These are phyloP conservation scores for Cadophora sp. DNA, from an alignment of 2,329 filamentous ascomycete species.

Conservation along the genomic window DNA sequence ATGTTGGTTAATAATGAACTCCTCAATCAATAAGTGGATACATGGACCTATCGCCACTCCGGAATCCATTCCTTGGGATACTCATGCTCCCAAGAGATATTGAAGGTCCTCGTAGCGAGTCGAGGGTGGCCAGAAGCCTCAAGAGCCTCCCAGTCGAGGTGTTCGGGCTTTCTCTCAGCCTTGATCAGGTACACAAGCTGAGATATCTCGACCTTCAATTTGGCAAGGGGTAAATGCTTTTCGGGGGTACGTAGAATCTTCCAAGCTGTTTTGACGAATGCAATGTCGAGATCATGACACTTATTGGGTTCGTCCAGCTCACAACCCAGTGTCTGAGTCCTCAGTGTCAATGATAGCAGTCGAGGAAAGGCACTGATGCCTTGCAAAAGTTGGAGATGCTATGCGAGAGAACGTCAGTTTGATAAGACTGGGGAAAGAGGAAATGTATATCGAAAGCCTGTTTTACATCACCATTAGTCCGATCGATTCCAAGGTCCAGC, in stretches of 20 bases:
- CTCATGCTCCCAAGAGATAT: not conserved
- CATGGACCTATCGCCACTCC: not conserved
- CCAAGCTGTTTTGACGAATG: not conserved
- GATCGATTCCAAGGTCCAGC: conserved; percentile 8
- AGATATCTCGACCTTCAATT: not conserved
- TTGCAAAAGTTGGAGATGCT: not conserved
- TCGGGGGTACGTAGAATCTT: not conserved
- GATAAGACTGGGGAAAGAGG: not conserved
- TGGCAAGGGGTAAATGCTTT: not conserved
- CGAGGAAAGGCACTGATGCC: not conserved
- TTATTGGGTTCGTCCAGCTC: not conserved
- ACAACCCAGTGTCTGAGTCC: not conserved
- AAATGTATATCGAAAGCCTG: not conserved
- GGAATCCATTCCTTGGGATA: not conserved
- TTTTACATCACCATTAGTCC: not conserved
- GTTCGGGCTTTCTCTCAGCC: too few species aligned
- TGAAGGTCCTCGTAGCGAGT: not conserved
- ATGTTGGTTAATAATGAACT: too few species aligned
- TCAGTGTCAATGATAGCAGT: not conserved
- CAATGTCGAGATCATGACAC: not conserved
- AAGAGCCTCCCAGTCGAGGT: not conserved
- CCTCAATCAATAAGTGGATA: too few species aligned
- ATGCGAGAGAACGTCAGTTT: not conserved
- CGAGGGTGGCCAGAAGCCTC: not conserved
- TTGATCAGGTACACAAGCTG: not conserved